Conservation (phyloP, 208 protist genomes). For the Leishmania turanica region DNA sequence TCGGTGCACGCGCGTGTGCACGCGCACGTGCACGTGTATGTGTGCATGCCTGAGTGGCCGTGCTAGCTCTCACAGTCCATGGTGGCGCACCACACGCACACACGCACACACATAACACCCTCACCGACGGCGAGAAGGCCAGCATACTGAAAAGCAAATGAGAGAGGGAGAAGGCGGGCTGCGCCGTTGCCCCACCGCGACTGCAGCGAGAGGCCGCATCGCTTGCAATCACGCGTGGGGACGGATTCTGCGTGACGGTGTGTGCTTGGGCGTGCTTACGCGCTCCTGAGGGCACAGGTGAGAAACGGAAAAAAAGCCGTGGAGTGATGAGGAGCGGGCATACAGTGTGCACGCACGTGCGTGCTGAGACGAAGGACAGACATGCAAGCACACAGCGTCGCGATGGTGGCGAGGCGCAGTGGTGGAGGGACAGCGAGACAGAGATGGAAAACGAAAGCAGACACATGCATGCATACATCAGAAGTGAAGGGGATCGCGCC, state of each 20-base stretch:
- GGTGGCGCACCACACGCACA: not conserved
- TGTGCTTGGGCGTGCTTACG: not conserved
- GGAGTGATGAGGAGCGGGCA: no score
- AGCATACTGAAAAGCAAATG: constrained; percentile 4
- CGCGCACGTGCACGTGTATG: not conserved
- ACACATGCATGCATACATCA: not conserved
- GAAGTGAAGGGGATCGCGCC: not conserved
- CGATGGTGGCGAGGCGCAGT: not conserved
- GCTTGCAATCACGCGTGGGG: not conserved
- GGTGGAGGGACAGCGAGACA: not conserved
- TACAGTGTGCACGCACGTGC: not conserved
- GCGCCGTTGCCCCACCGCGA: not conserved
- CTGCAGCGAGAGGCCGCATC: not conserved
- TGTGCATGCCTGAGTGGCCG: constrained; percentile 12
- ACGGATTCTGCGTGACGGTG: not conserved
- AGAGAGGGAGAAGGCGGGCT: not conserved
- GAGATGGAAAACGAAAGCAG: not conserved
- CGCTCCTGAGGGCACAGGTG: not conserved
- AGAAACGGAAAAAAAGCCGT: not conserved
- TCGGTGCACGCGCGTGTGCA: not conserved
- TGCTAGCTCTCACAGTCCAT: not conserved
- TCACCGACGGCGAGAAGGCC: not conserved
- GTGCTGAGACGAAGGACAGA: not conserved
- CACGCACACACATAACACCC: not conserved
- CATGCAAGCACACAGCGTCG: not conserved